These are phyloP conservation scores for Hypoxylon perforatum DNA, from an alignment of 495 filamentous ascomycete genomes.

Conservation along the genomic window DNA sequence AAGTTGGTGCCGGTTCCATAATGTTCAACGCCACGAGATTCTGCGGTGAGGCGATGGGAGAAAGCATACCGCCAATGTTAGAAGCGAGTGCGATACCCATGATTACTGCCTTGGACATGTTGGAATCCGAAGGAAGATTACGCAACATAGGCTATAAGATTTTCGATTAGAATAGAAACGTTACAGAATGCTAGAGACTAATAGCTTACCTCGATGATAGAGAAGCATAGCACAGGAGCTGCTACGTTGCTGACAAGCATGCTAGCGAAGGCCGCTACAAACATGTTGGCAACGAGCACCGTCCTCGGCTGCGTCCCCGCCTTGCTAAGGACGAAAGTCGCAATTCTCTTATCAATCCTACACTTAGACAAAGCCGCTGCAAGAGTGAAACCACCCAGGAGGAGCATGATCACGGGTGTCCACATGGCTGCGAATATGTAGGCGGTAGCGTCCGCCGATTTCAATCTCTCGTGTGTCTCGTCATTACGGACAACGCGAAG, in stretches of 20 bases:
- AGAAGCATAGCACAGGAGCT: slow-evolving; percentile 97
- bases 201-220: slow-evolving; percentile 81
- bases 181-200: slow-evolving; percentile 1
- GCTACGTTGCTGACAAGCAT: slow-evolving; percentile 99
- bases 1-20: slow-evolving; percentile 89
- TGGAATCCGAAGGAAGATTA: slow-evolving; percentile 87
- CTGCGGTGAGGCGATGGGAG: slow-evolving; percentile 95
- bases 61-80: slow-evolving; percentile 95
- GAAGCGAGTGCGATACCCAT: slow-evolving; percentile 95
- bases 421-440: slow-evolving; percentile 96
- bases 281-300: slow-evolving; percentile 96
- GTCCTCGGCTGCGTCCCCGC: slow-evolving; percentile 88
- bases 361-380: slow-evolving; percentile 96
- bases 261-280: slow-evolving; percentile 94
- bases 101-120: slow-evolving; percentile 94
- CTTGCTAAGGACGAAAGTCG: slow-evolving; percentile 96
- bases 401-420: slow-evolving; percentile 98
- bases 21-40: slow-evolving; percentile 97
- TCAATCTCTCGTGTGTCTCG: slow-evolving; percentile 74
- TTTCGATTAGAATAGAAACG: slow-evolving; percentile 18
- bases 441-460: slow-evolving; percentile 76
- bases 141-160: slow-evolving; percentile 82
- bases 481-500: slow-evolving; percentile 84
- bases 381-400: slow-evolving; percentile 95
- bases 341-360: slow-evolving; percentile 96